Conservation (phyloP, 2,329 filamentous ascomycete genomes). For the Didymella segeticola region DNA sequence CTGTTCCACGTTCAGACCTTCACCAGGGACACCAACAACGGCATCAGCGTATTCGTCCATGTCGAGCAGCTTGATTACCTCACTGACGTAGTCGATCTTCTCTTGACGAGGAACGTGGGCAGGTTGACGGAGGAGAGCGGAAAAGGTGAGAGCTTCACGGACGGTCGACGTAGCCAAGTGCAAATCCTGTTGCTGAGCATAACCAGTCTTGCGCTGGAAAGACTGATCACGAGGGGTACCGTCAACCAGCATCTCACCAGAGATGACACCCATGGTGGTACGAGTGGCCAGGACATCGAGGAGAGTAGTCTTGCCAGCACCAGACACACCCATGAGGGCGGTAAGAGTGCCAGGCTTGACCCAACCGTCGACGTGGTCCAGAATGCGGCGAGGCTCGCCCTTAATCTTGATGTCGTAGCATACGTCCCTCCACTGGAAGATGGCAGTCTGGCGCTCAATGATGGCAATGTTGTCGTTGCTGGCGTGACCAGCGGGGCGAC, state of each 20-base stretch:
- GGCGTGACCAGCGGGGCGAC: slow-evolving; percentile 42
- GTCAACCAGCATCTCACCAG: slow-evolving; percentile 85
- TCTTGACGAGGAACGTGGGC: slow-evolving; percentile 73
- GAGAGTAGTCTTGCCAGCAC: slow-evolving; percentile 93
- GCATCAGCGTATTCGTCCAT: slow-evolving; percentile 92
- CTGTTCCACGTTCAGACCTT: slow-evolving; percentile 73
- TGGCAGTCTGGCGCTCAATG: slow-evolving; percentile 70
- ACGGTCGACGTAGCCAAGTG: slow-evolving; percentile 86
- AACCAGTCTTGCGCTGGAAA: slow-evolving; percentile 91
- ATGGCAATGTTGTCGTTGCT: slow-evolving; percentile 52
- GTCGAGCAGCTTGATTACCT: slow-evolving; percentile 88
- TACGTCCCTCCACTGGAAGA: slow-evolving; percentile 87
- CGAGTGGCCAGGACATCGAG: slow-evolving; percentile 85
- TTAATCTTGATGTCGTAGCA: slow-evolving; percentile 85
- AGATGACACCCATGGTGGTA: slow-evolving; percentile 86
- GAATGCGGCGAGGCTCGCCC: slow-evolving; percentile 72
- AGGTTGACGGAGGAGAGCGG: slow-evolving; percentile 83
- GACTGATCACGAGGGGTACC: slow-evolving; percentile 75
- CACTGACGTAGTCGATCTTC: slow-evolving; percentile 86
- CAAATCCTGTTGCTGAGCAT: slow-evolving; percentile 91
- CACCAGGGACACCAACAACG: slow-evolving; percentile 86
- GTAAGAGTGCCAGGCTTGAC: slow-evolving; percentile 88
- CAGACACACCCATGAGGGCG: slow-evolving; percentile 88
- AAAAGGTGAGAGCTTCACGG: slow-evolving; percentile 86
- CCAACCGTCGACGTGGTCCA: slow-evolving; percentile 90